These are phyloP conservation scores for Lotus japonicus DNA, from an alignment of 306 rosid genomes.

Conservation along the genomic window DNA sequence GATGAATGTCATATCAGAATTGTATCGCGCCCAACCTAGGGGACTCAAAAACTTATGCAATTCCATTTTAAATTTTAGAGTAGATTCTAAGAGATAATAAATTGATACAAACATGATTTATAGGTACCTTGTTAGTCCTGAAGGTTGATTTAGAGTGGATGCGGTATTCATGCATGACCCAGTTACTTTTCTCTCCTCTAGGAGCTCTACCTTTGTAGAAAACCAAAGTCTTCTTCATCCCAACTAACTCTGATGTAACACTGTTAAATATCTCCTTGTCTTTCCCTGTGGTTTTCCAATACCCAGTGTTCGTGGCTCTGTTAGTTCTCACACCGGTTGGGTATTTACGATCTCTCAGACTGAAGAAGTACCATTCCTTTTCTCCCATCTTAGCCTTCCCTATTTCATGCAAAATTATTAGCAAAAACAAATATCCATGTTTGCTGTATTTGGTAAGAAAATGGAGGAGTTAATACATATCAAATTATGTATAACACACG, in stretches of 20 bases:
- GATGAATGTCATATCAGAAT: no score
- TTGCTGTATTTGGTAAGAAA: slow-evolving; percentile 10
- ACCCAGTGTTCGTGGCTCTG: slow-evolving; percentile 84
- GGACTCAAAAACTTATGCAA: no score
- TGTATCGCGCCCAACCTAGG: no score
- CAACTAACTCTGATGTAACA: slow-evolving; percentile 58
- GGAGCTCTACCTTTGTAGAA: slow-evolving; percentile 98
- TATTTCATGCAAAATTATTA: slow-evolving; percentile 15
- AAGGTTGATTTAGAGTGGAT: slow-evolving; percentile 57
- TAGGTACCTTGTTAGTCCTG: slow-evolving; percentile 56
- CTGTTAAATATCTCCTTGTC: slow-evolving; percentile 75
- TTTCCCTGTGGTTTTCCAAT: slow-evolving; percentile 96
- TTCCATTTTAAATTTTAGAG: no score
- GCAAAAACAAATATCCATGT: neutral
- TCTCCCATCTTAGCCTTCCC: slow-evolving; percentile 98
- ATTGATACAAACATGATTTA: no score
- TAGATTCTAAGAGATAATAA: no score
- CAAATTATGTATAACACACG: neutral
- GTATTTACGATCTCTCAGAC: slow-evolving; percentile 81
- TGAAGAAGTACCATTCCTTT: slow-evolving; percentile 93
- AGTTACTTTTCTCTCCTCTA: slow-evolving; percentile 80
- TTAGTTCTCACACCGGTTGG: slow-evolving; percentile 92
- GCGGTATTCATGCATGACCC: slow-evolving; percentile 99
- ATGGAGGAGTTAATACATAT: neutral
- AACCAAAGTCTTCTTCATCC: slow-evolving; percentile 93